Base-by-base conservation (phyloP, 2,329 filamentous ascomycete genomes). In the Penicillium sp. region DNA sequence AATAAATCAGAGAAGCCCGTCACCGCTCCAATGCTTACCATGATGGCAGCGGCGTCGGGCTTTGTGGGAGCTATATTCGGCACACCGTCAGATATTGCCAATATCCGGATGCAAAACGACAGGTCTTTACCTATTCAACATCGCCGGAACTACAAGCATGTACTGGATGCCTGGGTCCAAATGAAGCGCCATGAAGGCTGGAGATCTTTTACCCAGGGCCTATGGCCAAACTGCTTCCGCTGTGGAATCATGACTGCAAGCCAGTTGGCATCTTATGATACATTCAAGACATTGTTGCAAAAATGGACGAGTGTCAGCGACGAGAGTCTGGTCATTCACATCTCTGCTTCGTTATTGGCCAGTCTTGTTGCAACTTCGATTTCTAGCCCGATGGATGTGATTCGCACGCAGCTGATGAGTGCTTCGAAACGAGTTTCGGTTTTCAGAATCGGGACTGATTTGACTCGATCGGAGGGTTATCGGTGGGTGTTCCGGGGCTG, bases 401-500 rank as follows among this genome's bases (percentile, higher is more conserved):
- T 96, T 79, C 96, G 96, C 83, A 96, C 92, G 10, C 84, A 91
- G 26, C 86, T 96, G 71, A 96, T 96, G 92, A 65, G 58, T 76
- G 80, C 45, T 76, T 80, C 64, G 72, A 81, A 65, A 78, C 85
- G 66, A 82, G 85, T 28, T 78, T 95, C 33, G 66, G 60, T 67
- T 12, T n/a, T 85, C 3, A 81, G 80, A 59, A 76, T 93, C 24
- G 78, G 96, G 58, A 79, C 81, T 45, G 87, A 91, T 49, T 88
- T 93, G 35, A 91, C 88, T 66, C 84, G 82, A 58, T 80, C 85
- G 19, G 91, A 96, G 73, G 92, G 92, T 1, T 76, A 91, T 54
- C 79, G 84, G 49, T 96, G 92, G 92, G 89, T 94, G 85, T 96
- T 96, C 79, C 91, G 91, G 77, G 92, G 92, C 63, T 96, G 92